These are phyloP conservation scores for Luffa aegyptiaca DNA, from an alignment of 306 rosid species.

Conservation along the genomic window DNA sequence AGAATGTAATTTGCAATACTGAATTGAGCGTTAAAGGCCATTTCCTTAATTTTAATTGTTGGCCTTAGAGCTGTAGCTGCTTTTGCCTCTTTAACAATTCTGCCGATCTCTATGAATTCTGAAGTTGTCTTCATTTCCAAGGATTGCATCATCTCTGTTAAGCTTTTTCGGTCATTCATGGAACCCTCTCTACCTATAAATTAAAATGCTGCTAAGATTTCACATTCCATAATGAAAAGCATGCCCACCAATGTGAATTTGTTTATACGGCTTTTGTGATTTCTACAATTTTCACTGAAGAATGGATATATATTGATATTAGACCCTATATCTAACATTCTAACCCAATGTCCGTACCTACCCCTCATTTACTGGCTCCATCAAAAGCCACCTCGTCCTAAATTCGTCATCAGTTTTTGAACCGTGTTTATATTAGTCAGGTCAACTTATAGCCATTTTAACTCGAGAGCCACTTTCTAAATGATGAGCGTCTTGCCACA, in stretches of 20 bases:
- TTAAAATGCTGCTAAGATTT: background rate
- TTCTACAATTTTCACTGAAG: too few relatives aligned
- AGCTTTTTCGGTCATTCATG: background rate
- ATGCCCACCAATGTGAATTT: background rate
- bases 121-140: background rate
- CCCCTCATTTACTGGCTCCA: background rate
- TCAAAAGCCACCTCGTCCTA: background rate
- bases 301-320: background rate
- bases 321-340: background rate
- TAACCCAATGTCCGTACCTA: background rate
- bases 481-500: background rate
- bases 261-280: background rate
- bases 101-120: background rate
- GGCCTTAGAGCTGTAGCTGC: background rate
- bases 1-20: background rate
- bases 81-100: background rate
- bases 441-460: background rate
- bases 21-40: background rate
- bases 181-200: background rate
- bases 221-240: background rate
- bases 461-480: background rate
- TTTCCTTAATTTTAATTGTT: background rate
- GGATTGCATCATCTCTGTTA: background rate
- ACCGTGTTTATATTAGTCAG: background rate
- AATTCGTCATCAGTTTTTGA: background rate